phyloP scores from a whole-genome alignment of 2,329 filamentous ascomycete species.

The Coleophoma cylindrospora region DNA sequence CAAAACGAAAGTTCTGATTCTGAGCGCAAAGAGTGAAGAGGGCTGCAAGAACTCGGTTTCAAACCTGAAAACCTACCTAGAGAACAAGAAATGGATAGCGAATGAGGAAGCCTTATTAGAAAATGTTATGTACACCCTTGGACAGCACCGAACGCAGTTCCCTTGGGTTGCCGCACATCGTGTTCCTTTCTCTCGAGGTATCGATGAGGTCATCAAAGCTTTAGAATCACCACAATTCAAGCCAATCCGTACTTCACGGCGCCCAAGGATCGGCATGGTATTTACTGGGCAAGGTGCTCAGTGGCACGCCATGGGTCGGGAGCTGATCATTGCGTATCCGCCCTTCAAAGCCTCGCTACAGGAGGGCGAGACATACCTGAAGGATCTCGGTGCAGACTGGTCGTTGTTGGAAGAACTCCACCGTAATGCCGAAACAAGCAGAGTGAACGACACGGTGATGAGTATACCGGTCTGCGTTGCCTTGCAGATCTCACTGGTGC shows the following conservation, averaged over 20 bases:
- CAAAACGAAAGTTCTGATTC: neutral
- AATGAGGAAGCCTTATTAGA: neutral
- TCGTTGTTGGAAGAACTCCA: neutral
- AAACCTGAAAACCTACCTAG: neutral
- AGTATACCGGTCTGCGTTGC: constrained; percentile 36
- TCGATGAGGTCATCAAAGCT: constrained; percentile 24
- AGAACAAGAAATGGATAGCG: neutral
- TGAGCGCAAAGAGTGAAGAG: neutral
- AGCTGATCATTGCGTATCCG: constrained; percentile 17
- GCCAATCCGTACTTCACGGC: neutral
- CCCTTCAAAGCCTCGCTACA: constrained; percentile 22
- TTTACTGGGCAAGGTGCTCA: constrained; percentile 10
- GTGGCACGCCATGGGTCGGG: constrained; percentile 2
- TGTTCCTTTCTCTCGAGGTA: neutral
- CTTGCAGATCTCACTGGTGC: constrained; percentile 37
- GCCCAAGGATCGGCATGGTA: constrained; percentile 2
- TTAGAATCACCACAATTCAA: constrained; percentile 21
- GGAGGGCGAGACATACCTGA: neutral
- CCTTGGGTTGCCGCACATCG: neutral
- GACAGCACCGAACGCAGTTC: constrained; percentile 1
- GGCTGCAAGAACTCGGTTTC: neutral
- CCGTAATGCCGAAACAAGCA: constrained; percentile 23
- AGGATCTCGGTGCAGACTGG: neutral
- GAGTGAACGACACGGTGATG: constrained; percentile 2
- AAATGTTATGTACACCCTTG: constrained; percentile 2